Percentiles rank a stretch among this genome's conserved stretches.
Evolutionary conservation across 2,329 filamentous ascomycete species (phyloP).

Genomic region (Byssochlamys sp.): DNA sequence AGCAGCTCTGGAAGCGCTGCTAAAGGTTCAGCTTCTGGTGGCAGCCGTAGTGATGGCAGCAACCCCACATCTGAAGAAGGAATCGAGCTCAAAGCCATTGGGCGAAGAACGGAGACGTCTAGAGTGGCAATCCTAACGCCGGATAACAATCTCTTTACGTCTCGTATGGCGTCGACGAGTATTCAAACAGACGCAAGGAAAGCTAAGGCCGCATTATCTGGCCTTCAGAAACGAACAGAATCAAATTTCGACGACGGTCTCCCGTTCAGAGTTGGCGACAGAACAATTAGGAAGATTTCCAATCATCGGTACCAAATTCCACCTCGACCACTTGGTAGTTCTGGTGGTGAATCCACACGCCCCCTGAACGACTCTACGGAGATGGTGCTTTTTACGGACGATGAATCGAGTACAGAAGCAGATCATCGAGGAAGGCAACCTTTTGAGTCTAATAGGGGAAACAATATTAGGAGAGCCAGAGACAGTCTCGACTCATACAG

Average conservation of each 20-base stretch:
- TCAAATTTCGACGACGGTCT: not conserved
- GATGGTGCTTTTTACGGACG: not conserved
- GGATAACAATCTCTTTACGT: not conserved
- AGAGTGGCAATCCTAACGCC: not conserved
- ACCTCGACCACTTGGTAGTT: not conserved
- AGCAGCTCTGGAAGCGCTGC: not conserved
- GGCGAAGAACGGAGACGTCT: not conserved
- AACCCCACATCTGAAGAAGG: not conserved
- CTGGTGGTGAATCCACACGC: not conserved
- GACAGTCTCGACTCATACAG: not conserved
- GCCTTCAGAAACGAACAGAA: not conserved
- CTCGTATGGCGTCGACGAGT: not conserved
- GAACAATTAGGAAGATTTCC: not conserved
- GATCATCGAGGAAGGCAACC: not conserved
- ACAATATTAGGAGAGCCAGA: not conserved
- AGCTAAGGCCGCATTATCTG: not conserved
- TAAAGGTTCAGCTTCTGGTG: not conserved
- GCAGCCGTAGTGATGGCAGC: not conserved
- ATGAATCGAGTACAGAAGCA: not conserved
- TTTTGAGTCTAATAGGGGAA: not conserved
- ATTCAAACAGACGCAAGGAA: not conserved
- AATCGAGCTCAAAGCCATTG: not conserved
- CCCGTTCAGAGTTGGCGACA: not conserved
- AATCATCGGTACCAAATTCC: not conserved
- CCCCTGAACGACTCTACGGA: not conserved